A percentile compares a stretch with the other conserved stretches of the same genome.
Conservation (phyloP, 257 asterid species). For the Solanum chilense region DNA sequence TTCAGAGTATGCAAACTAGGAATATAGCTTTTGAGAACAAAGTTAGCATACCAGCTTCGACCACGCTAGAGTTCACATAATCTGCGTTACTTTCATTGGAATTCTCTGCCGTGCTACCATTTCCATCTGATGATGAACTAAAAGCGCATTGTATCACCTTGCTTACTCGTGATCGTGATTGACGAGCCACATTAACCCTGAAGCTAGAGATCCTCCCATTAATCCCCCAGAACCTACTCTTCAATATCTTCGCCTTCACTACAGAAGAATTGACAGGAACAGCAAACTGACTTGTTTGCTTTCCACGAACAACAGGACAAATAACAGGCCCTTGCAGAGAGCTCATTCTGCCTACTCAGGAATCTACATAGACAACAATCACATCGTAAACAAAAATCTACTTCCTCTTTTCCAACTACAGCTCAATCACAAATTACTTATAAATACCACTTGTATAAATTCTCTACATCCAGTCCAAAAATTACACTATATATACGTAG, state of each 20-base stretch:
- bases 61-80: conserved; percentile 74
- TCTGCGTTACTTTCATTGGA: conserved; percentile 65
- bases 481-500: background rate
- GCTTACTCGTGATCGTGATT: conserved; percentile 13
- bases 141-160: conserved; percentile 38
- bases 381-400: background rate
- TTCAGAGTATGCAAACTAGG: background rate
- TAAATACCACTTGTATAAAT: background rate
- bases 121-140: conserved; percentile 84
- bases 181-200: conserved; percentile 12
- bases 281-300: conserved; percentile 35
- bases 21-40: background rate
- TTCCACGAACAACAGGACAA: conserved; percentile 56
- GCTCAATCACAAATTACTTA: background rate
- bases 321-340: conserved; percentile 39
- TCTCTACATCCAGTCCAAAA: background rate
- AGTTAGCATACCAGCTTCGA: conserved; percentile 73
- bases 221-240: conserved; percentile 45
- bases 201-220: conserved; percentile 18
- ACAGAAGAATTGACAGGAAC: conserved; percentile 29
- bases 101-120: conserved; percentile 82
- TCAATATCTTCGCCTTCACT: conserved; percentile 30
- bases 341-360: background rate
- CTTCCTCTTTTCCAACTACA: background rate
- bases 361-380: background rate